Base-by-base conservation (phyloP, 176 grass and related monocot species). In the Themeda triandra region DNA sequence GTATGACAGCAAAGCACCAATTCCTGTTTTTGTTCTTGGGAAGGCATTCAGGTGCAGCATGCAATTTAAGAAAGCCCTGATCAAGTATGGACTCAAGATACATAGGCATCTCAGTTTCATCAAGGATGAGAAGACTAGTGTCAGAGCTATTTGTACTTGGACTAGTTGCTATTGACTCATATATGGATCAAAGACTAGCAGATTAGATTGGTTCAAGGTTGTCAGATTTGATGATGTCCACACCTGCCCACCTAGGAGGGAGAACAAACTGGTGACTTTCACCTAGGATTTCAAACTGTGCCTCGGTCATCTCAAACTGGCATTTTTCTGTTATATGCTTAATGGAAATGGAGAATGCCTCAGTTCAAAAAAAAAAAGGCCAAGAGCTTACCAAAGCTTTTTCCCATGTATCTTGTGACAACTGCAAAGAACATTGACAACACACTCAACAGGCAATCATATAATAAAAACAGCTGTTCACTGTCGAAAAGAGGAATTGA, bases 301-400 rank as follows among this genome's bases (percentile, higher is more conserved):
- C 45, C 45, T 48, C 45, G 13, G 45, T 48, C 45, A 51, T 51
- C 48, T 60, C 56, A 60, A 60, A 60, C 23, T 60, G 10, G n/a
- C 10, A 60, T 60, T 24, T 24, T 60, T 60, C n/a, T 0, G 3
- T 60, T 25, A 59, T 59, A 59, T 59, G 56, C n/a, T 60, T 25
- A 60, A 25, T 59, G 23, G 56, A 60, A 25, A 24, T 60, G 23
- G 23, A 25, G 56, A 60, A 60, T 60, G 56, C 56, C 10, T 60
- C 10, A 0, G 56, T 25, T 60, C 54, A 59, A 24, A 59, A 60
- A 59, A 8, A 91, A 10, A 91, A 51, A 54, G 41, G 40, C 17
- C 41, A 15, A 87, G 48, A 83, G 88, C 89, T 95, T 88, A 98
- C 93, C 83, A 98, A 83, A 88, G 91, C 92, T 69, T 85, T 98